Evolutionary conservation across 2,329 filamentous ascomycete species (phyloP).

Genomic region (Diaporthe helianthi): DNA sequence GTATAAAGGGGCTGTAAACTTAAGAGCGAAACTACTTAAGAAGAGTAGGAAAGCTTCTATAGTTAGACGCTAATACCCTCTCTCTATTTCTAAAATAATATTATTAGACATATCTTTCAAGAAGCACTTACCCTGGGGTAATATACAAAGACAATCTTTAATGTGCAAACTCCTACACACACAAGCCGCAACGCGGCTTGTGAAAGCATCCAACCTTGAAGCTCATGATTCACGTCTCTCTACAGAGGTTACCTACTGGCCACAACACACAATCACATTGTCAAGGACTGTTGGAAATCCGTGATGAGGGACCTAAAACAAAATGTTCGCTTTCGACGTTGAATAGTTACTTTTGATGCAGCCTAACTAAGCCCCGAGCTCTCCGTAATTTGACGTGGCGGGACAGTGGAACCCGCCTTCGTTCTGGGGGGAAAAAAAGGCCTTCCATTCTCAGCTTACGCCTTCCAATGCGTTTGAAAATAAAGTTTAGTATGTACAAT

Average conservation of each 20-base stretch:
- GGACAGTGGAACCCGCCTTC: background rate
- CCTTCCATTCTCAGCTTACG: conserved; percentile 16
- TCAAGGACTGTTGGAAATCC: background rate
- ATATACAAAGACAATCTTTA: too few relatives aligned
- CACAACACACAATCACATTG: background rate
- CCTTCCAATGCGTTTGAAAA: conserved; percentile 8
- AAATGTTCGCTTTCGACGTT: background rate
- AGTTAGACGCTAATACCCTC: too few relatives aligned
- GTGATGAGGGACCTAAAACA: background rate
- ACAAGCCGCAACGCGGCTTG: background rate
- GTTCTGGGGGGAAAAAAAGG: background rate
- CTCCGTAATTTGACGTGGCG: background rate
- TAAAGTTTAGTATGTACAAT: conserved; percentile 3
- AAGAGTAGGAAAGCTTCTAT: too few relatives aligned
- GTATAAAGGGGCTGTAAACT: too few relatives aligned
- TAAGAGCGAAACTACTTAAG: too few relatives aligned
- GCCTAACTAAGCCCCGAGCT: background rate
- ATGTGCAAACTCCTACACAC: background rate
- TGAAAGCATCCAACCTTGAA: background rate
- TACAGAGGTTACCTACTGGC: background rate
- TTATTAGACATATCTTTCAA: too few relatives aligned
- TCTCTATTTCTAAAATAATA: too few relatives aligned
- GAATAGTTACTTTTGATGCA: conserved; percentile 5
- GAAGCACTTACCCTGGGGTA: too few relatives aligned
- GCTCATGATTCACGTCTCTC: background rate